phyloP scores from a whole-genome alignment of 129 eudicot species.

The Rutidosis leptorrhynchoides region DNA sequence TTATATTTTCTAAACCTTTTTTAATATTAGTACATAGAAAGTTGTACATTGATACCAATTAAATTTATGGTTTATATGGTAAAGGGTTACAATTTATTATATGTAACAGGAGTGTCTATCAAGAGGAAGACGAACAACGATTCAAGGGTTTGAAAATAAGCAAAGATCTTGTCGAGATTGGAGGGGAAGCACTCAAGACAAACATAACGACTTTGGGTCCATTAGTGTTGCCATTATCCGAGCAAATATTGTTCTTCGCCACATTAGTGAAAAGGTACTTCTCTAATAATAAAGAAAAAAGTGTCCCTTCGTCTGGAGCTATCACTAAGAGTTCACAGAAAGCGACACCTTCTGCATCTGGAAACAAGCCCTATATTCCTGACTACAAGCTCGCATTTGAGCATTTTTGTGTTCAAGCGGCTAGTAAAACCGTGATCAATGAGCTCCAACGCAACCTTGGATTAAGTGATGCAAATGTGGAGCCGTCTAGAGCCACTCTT shows the following conservation, averaged over 20 bases:
- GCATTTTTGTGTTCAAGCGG: slow-evolving; percentile 92
- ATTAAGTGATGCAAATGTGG: slow-evolving; percentile 76
- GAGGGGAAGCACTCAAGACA: slow-evolving; percentile 88
- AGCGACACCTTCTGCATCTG: slow-evolving; percentile 19
- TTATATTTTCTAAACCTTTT: too few species aligned
- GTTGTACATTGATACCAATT: background rate
- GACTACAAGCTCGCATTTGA: slow-evolving; percentile 96
- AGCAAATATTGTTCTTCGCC: slow-evolving; percentile 78
- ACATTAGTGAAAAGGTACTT: slow-evolving; percentile 56
- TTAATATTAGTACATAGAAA: background rate
- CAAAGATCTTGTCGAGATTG: slow-evolving; percentile 77
- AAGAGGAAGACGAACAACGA: slow-evolving; percentile 80
- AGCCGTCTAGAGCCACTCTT: slow-evolving; percentile 69
- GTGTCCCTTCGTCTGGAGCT: background rate
- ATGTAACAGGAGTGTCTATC: slow-evolving; percentile 68
- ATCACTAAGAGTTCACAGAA: background rate
- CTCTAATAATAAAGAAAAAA: slow-evolving; percentile 29
- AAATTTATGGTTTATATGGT: background rate
- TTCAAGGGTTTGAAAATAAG: slow-evolving; percentile 68
- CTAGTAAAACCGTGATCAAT: slow-evolving; percentile 85
- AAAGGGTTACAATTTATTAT: background rate
- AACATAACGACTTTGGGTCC: slow-evolving; percentile 96
- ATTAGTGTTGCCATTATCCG: slow-evolving; percentile 82
- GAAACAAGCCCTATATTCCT: slow-evolving; percentile 78
- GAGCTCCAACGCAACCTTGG: slow-evolving; percentile 88